These are phyloP conservation scores for Macadamia tetraphylla DNA, from an alignment of 164 flowering plant genomes.

Conservation along the genomic window DNA sequence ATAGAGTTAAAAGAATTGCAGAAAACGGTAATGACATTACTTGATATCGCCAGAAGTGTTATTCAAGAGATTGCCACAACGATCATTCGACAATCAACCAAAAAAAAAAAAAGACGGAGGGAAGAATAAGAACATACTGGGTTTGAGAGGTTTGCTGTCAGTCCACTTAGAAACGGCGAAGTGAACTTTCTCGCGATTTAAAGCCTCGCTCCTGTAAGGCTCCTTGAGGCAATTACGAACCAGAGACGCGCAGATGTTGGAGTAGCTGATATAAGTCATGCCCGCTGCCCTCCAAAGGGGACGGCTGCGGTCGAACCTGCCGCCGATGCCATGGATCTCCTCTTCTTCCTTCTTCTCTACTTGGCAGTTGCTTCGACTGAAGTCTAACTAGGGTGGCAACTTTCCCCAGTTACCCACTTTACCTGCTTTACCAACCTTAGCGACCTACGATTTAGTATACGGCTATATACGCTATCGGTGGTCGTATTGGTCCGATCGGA, in stretches of 20 bases:
- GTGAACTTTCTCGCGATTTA: conserved; percentile 85
- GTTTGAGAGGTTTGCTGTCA: conserved; percentile 70
- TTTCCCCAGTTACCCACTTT: no score
- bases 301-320: conserved; percentile 57
- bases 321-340: conserved; percentile 40
- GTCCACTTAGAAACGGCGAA: conserved; percentile 77
- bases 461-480: no score
- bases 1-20: no score
- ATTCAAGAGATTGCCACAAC: no score
- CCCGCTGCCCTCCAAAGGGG: conserved; percentile 99
- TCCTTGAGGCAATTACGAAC: conserved; percentile 89
- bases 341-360: conserved; percentile 15
- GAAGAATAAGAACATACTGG: conserved; percentile 31
- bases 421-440: no score
- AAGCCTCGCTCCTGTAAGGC: conserved; percentile 68
- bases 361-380: no score
- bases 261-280: conserved; percentile 91
- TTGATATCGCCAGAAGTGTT: background rate
- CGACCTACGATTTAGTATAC: no score
- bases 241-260: conserved; percentile 86
- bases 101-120: background rate
- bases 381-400: no score
- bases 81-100: background rate
- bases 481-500: no score
- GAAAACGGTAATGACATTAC: no score